These are phyloP conservation scores for Geoglossum glabrum DNA, from an alignment of 495 filamentous ascomycete genomes.

Conservation along the genomic window DNA sequence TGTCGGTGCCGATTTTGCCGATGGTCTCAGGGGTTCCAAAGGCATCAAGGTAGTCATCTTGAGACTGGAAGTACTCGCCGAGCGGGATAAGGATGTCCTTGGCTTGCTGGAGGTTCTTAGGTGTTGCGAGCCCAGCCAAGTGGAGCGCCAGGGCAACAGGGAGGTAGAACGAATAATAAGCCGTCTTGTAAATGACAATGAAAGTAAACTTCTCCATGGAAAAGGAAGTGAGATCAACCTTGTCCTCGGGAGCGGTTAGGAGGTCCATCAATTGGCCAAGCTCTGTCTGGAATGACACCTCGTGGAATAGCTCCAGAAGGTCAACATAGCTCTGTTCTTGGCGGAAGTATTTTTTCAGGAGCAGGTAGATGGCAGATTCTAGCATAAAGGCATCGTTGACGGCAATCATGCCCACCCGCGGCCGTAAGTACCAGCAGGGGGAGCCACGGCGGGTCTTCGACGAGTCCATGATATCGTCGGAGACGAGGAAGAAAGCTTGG, in stretches of 20 bases:
- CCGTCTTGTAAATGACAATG: slow-evolving; percentile 98
- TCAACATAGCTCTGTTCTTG: slow-evolving; percentile 70
- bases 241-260: slow-evolving; percentile 86
- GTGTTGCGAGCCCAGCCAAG: slow-evolving; percentile 61
- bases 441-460: slow-evolving; percentile 81
- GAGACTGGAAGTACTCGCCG: slow-evolving; percentile 96
- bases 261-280: slow-evolving; percentile 86
- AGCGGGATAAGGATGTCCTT: slow-evolving; percentile 92
- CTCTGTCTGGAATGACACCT: slow-evolving; percentile 81
- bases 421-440: slow-evolving; percentile 87
- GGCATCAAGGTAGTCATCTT: slow-evolving; percentile 97
- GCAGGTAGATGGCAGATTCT: slow-evolving; percentile 69
- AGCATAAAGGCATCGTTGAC: slow-evolving; percentile 99
- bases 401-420: slow-evolving; percentile 75
- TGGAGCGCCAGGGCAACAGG: slow-evolving; percentile 81
- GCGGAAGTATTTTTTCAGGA: slow-evolving; percentile 85
- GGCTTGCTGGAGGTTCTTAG: slow-evolving; percentile 64
- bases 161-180: slow-evolving; percentile 97
- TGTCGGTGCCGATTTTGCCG: slow-evolving; percentile 97
- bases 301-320: slow-evolving; percentile 87
- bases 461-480: slow-evolving; percentile 95
- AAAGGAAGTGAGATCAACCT: slow-evolving; percentile 81
- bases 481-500: slow-evolving; percentile 96
- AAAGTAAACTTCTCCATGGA: slow-evolving; percentile 87
- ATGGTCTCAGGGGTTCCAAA: slow-evolving; percentile 79